Base-by-base conservation (phyloP, 1,139 yeast species). In the Zhuliangozyma blackwelliae region DNA sequence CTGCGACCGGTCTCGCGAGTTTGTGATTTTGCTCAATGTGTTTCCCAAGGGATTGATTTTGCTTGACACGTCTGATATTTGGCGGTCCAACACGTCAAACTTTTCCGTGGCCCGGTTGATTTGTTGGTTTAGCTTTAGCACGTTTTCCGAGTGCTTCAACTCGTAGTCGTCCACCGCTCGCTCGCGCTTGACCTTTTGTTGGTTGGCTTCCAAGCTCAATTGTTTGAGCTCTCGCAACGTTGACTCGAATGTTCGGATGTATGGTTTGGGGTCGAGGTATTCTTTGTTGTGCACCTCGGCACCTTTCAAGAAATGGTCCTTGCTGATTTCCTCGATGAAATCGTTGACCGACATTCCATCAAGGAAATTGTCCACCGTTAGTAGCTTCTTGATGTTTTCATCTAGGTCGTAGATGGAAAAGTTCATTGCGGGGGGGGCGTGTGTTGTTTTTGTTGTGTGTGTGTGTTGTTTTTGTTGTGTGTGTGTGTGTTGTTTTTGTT, bases 201-300 rank as follows among this genome's bases (percentile, higher is more conserved):
- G 55, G 7, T 64, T 56, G 2, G 89, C 79, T 34, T 80, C 80
- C 1, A 68, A 68, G 35, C 72, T 72, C 32, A 89, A 60, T 35
- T 69, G 69, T 49, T 80, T 77, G 44, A 88, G 63, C 52, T 87
- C 94, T 37, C 80, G 71, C 32, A 89, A 65, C 1, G 94, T 88
- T 2, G 92, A 79, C 58, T 90, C 97, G 59, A 92, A 90, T 0
- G 96, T 87, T 51, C 96, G 75, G 37, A 92, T 92, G 55, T 87
- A 90, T 2, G 98, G 98, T 49, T 87, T 89, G 2, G 98, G 97
- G 55, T 92, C 97, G 38, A 84, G 58, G 54, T 75, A 75, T 37
- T 75, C 76, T 29, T 74, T 56, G 37, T 74, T 68, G 48, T 74
- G 72, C 33, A 76, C 80, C 46, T 75, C 79, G 7, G 78, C 74